These are phyloP conservation scores for Leishmania amazonensis DNA, from an alignment of 208 protist species.

Conservation along the genomic window DNA sequence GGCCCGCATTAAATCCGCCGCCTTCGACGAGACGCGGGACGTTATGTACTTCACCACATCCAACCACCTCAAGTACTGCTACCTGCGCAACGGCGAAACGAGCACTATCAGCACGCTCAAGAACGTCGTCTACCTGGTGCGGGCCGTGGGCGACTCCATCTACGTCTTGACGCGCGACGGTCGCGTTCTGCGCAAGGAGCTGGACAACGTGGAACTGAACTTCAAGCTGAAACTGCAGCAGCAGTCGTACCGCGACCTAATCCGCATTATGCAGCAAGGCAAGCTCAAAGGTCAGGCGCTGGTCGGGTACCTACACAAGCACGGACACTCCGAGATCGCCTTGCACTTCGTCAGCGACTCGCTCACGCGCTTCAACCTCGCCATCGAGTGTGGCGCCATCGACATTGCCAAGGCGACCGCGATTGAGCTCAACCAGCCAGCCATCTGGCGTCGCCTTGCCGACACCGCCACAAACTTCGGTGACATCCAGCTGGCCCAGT, in stretches of 20 bases:
- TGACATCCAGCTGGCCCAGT: constrained; percentile 96
- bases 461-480: constrained; percentile 94
- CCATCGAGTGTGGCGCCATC: constrained; percentile 98
- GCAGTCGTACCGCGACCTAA: constrained; percentile 93
- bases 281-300: constrained; percentile 97
- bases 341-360: constrained; percentile 98
- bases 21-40: constrained; percentile 90
- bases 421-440: constrained; percentile 90
- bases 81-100: constrained; percentile 91
- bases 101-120: constrained; percentile 98
- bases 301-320: constrained; percentile 98
- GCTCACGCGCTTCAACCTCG: constrained; percentile 96
- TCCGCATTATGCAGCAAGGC: constrained; percentile 92
- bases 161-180: constrained; percentile 93
- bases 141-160: constrained; percentile 83
- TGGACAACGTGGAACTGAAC: constrained; percentile 95
- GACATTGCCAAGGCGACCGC: constrained; percentile 92
- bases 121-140: constrained; percentile 96
- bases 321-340: constrained; percentile 97
- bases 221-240: constrained; percentile 97
- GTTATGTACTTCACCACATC: constrained; percentile 98
- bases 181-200: constrained; percentile 77
- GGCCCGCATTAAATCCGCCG: constrained; percentile 96
- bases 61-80: constrained; percentile 99
- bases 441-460: constrained; percentile 93